A percentile compares a stretch with the other conserved stretches of the same genome.
Evolutionary conservation across 2,329 filamentous ascomycete genomes (phyloP).

Genomic region (Phoma sp.): DNA sequence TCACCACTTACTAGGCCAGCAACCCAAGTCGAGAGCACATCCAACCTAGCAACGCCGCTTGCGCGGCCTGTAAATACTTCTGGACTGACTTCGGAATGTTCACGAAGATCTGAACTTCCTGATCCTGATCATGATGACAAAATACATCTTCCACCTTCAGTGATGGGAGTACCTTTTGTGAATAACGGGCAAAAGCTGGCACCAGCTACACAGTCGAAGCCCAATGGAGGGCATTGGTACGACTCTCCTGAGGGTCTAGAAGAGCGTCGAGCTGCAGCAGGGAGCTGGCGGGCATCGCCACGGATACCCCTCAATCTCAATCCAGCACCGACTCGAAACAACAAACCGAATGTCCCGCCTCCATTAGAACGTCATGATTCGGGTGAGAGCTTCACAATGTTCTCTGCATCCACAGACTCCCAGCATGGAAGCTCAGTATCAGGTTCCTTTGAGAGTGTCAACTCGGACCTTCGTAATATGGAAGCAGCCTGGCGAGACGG

Average conservation of each 20-base stretch:
- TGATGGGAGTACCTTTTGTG: conserved; percentile 17
- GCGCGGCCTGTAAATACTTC: conserved; percentile 52
- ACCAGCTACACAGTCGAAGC: conserved; percentile 24
- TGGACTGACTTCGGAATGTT: conserved; percentile 2
- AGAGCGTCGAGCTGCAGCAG: conserved; percentile 47
- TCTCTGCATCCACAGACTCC: conserved; percentile 68
- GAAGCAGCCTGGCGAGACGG: conserved; percentile 38
- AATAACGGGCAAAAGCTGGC: background rate
- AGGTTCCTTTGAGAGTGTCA: conserved; percentile 56
- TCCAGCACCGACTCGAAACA: conserved; percentile 47
- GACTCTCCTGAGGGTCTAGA: conserved; percentile 45
- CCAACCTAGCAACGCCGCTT: conserved; percentile 64
- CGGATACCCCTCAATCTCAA: conserved; percentile 60
- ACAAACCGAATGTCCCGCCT: conserved; percentile 45
- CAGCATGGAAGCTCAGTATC: conserved; percentile 60
- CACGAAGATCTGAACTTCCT: conserved; percentile 32
- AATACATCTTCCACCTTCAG: conserved; percentile 47
- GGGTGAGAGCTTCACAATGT: conserved; percentile 69
- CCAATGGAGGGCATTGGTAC: conserved; percentile 45
- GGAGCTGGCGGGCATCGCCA: conserved; percentile 58
- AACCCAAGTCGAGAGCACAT: conserved; percentile 55
- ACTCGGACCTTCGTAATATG: conserved; percentile 32
- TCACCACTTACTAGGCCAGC: conserved; percentile 38
- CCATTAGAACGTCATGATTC: conserved; percentile 62
- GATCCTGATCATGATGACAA: conserved; percentile 49